phyloP scores from a whole-genome alignment of 805 yeast genomes.

The Monosporozyma solicola region DNA sequence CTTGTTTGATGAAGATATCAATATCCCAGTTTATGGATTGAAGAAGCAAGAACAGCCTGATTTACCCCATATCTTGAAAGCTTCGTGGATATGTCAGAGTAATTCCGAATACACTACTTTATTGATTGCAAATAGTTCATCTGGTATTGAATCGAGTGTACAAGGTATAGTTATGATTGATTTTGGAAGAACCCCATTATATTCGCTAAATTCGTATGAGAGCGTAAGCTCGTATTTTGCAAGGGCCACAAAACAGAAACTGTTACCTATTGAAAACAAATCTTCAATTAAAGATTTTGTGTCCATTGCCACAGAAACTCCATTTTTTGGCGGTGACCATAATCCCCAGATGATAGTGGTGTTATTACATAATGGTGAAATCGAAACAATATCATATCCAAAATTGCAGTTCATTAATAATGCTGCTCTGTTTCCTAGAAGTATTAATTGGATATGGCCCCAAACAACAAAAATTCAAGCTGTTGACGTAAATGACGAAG shows the following conservation, averaged over 20 bases:
- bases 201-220: constrained; percentile 72
- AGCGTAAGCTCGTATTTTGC: constrained; percentile 73
- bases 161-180: constrained; percentile 48
- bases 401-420: constrained; percentile 41
- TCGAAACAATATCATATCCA: constrained; percentile 54
- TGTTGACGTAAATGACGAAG: constrained; percentile 46
- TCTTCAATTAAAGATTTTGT: constrained; percentile 40
- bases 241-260: constrained; percentile 44
- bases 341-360: constrained; percentile 60
- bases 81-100: constrained; percentile 68
- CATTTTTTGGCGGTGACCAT: constrained; percentile 72
- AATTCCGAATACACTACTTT: constrained; percentile 76
- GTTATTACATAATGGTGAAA: constrained; percentile 51
- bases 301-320: constrained; percentile 52
- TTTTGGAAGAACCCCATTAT: constrained; percentile 72
- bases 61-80: constrained; percentile 38
- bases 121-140: constrained; percentile 56
- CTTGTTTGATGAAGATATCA: constrained; percentile 54
- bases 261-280: constrained; percentile 44
- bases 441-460: constrained; percentile 72
- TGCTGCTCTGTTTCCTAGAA: constrained; percentile 64
- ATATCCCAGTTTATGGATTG: constrained; percentile 36
- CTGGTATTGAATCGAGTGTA: constrained; percentile 32
- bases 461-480: constrained; percentile 50
- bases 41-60: constrained; percentile 10